A percentile compares a stretch with the other conserved stretches of the same genome.
Conservation (phyloP, 306 rosid genomes). For the Inga leiocalycina region DNA sequence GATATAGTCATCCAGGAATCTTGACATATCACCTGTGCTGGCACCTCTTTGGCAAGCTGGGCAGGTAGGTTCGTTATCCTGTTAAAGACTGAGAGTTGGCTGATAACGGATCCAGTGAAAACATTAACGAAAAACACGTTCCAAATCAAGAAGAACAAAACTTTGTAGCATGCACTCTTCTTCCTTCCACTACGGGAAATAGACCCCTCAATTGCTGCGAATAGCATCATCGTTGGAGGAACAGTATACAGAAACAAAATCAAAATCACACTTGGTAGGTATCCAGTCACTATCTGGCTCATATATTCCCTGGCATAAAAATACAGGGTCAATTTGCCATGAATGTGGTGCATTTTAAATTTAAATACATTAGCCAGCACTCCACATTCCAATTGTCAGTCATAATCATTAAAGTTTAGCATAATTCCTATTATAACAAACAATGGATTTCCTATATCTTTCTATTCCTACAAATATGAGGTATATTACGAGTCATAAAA, state of each 20-base stretch:
- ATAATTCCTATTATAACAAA: background rate
- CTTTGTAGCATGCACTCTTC: constrained; percentile 85
- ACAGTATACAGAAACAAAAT: constrained; percentile 62
- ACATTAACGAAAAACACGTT: constrained; percentile 89
- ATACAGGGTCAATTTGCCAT: constrained; percentile 26
- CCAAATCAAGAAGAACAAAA: constrained; percentile 90
- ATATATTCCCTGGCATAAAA: constrained; percentile 60
- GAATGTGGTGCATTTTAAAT: background rate
- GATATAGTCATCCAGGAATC: constrained; percentile 16
- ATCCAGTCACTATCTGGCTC: constrained; percentile 80
- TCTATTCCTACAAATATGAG: constrained; percentile 22
- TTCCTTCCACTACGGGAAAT: constrained; percentile 91
- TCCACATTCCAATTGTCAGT: constrained; percentile 23
- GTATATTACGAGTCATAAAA: constrained; percentile 13
- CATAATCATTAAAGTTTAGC: constrained; percentile 8
- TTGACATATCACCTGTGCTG: constrained; percentile 70
- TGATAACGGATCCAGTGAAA: constrained; percentile 78
- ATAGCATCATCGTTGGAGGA: constrained; percentile 83
- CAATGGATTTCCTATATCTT: constrained; percentile 10
- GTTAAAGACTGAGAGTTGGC: constrained; percentile 60
- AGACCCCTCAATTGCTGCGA: constrained; percentile 78
- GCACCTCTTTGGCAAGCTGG: constrained; percentile 84
- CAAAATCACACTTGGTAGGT: constrained; percentile 91
- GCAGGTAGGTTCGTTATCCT: constrained; percentile 75
- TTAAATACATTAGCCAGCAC: background rate